Percentiles rank a stretch among this genome's conserved stretches.
These are phyloP conservation scores for Penicillium nucicola DNA, from an alignment of 495 filamentous ascomycete species.

Conservation along the genomic window DNA sequence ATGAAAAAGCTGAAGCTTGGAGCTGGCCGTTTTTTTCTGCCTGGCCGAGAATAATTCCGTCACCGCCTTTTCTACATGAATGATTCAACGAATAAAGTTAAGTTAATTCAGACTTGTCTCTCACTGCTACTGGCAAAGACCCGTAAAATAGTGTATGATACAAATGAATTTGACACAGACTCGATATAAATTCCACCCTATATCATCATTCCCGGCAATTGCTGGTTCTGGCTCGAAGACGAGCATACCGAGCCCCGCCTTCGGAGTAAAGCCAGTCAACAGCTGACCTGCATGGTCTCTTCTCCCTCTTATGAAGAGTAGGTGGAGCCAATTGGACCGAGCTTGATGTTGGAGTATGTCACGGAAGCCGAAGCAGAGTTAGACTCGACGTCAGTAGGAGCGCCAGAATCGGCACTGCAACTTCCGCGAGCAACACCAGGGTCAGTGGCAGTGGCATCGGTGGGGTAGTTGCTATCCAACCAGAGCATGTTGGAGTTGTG, in stretches of 20 bases:
- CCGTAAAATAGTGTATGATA: background rate
- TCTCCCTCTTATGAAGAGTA: slow-evolving; percentile 31
- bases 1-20: slow-evolving; percentile 3
- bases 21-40: slow-evolving; percentile 14
- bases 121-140: background rate
- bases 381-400: slow-evolving; percentile 57
- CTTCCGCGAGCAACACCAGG: slow-evolving; percentile 65
- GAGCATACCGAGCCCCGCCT: background rate
- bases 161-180: background rate
- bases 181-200: background rate
- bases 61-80: slow-evolving; percentile 5
- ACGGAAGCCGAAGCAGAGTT: slow-evolving; percentile 54
- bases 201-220: background rate
- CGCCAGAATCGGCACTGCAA: slow-evolving; percentile 59
- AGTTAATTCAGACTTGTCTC: background rate
- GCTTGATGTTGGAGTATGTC: slow-evolving; percentile 65
- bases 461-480: slow-evolving; percentile 72
- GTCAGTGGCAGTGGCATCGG: slow-evolving; percentile 42
- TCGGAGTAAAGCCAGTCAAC: slow-evolving; percentile 5
- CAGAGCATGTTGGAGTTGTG: slow-evolving; percentile 73
- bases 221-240: background rate
- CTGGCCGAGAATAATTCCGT: slow-evolving; percentile 18
- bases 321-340: slow-evolving; percentile 64
- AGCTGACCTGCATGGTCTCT: background rate
- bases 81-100: background rate